Evolutionary conservation across 2,329 filamentous ascomycete species (phyloP), one percentile per base, ranked within the genome.

Genomic region (Claviceps cyperi): DNA sequence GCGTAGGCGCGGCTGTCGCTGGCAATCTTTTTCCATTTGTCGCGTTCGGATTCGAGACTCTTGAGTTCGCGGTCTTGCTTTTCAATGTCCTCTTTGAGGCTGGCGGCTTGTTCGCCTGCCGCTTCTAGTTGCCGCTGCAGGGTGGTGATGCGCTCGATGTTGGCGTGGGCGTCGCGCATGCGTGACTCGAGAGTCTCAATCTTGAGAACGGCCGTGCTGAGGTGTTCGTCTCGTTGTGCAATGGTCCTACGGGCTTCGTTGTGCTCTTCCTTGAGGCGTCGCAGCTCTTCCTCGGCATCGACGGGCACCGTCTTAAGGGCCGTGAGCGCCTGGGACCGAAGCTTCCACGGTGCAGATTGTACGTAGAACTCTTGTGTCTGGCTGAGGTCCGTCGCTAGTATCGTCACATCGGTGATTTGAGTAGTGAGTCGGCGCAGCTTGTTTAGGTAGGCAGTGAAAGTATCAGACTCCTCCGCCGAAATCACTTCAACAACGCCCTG

Each of bases 131-230:
- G 69, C 36, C 67, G 67, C 63, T 87, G 83, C 13, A 88, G 72
- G 49, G 80, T 78, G 19, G 72, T 71, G 56, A 88, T 85, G 48
- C 75, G 76, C 47, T 81, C 78, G 14, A 85, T 80, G 66, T 91
- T 90, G 62, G 84, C 81, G 55, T 81, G 80, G 5, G 86, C 86
- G 60, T 94, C 89, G 51, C 83, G 81, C 82, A 92, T 90, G 51
- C 87, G 77, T 7, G 86, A 86, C 64, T 94, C 86, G 38, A 97
- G 80, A 40, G 92, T 86, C 66, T 96, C 91, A 57, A 96, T 94
- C 65, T 92, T 90, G 57, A 96, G 84, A n/a, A 83, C 78, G 22
- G 86, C 77, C 52, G 94, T 91, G 64, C 94, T 89, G 48, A 94
- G 78, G 37, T 83, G 82, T 62, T 90, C 86, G 56, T 95, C 87